These are phyloP conservation scores for Fusarium falciforme DNA, from an alignment of 2,329 filamentous ascomycete genomes.

Conservation along the genomic window DNA sequence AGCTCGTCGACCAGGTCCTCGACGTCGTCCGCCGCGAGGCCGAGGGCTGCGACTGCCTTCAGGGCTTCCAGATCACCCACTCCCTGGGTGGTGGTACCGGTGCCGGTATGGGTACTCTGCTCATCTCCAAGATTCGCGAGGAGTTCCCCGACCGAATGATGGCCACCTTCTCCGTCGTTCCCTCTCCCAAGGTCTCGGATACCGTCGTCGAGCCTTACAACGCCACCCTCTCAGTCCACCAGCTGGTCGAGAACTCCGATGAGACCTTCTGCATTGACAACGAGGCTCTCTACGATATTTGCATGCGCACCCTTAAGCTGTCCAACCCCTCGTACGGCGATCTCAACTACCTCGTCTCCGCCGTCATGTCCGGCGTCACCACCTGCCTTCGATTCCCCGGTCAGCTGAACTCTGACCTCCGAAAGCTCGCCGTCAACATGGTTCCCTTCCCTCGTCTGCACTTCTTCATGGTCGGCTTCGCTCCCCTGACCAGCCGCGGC, in stretches of 20 bases:
- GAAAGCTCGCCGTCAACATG: conserved; percentile 99
- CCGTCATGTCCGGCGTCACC: conserved; percentile 99
- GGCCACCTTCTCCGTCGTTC: conserved; percentile 99
- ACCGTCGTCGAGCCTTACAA: conserved; percentile 99
- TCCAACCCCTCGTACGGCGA: conserved; percentile 98
- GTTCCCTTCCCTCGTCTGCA: conserved; percentile 99
- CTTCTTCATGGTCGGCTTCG: conserved; percentile 99
- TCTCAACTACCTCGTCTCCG: conserved; percentile 98
- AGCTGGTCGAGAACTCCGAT: conserved; percentile 99
- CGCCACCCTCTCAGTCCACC: conserved; percentile 97
- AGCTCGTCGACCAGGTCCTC: conserved; percentile 97
- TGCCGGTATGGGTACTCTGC: conserved; percentile 99
- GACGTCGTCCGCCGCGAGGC: conserved; percentile 99
- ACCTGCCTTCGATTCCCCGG: conserved; percentile 99
- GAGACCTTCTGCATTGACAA: conserved; percentile 99
- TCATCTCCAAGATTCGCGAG: conserved; percentile 99
- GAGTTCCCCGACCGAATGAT: conserved; percentile 99
- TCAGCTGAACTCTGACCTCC: conserved; percentile 99
- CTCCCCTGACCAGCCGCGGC: conserved; percentile 88
- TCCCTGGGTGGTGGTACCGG: conserved; percentile 99
- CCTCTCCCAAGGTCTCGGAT: conserved; percentile 99
- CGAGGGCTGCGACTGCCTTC: conserved; percentile 98
- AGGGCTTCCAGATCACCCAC: conserved; percentile 99
- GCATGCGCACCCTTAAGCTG: conserved; percentile 99
- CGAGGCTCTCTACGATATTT: conserved; percentile 99